These are phyloP conservation scores for Aspergillus indologenus DNA, from an alignment of 495 filamentous ascomycete genomes.

Conservation along the genomic window DNA sequence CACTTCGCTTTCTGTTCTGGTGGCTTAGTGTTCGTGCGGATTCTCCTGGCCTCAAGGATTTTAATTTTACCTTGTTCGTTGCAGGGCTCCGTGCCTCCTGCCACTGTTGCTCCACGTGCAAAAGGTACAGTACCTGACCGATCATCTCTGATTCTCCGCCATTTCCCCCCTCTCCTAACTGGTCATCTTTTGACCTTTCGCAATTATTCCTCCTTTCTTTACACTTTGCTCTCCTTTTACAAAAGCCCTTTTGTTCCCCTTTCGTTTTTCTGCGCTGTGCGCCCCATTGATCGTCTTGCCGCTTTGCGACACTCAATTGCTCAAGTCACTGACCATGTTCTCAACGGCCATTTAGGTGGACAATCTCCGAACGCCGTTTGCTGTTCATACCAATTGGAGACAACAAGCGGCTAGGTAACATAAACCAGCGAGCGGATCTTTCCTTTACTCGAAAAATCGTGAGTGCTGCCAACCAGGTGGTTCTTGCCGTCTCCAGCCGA, in stretches of 20 bases:
- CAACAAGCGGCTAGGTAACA: neutral
- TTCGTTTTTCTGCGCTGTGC: neutral
- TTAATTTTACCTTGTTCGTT: neutral
- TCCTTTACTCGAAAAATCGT: neutral
- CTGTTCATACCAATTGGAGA: neutral
- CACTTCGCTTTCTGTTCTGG: neutral
- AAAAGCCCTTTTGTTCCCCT: too few relatives aligned
- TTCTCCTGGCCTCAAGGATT: neutral
- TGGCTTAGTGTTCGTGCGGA: neutral
- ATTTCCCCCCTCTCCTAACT: slow-evolving; percentile 1
- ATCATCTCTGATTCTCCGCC: slow-evolving; percentile 16
- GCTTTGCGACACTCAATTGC: neutral
- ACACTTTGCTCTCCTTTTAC: slow-evolving; percentile 1
- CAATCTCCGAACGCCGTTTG: neutral
- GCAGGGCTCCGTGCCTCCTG: slow-evolving; percentile 17
- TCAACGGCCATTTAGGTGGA: slow-evolving; percentile 5
- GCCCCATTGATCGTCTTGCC: neutral
- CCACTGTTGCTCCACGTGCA: slow-evolving; percentile 19
- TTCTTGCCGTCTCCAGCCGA: slow-evolving; percentile 1
- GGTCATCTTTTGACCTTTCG: too few relatives aligned
- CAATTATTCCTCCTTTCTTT: neutral
- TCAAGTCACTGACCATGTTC: slow-evolving; percentile 9
- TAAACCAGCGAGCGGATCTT: neutral
- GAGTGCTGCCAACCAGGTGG: neutral
- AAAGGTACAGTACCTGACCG: slow-evolving; percentile 15